Evolutionary conservation across 2,329 filamentous ascomycete genomes (phyloP).

Genomic region (Ophiocordyceps australis): DNA sequence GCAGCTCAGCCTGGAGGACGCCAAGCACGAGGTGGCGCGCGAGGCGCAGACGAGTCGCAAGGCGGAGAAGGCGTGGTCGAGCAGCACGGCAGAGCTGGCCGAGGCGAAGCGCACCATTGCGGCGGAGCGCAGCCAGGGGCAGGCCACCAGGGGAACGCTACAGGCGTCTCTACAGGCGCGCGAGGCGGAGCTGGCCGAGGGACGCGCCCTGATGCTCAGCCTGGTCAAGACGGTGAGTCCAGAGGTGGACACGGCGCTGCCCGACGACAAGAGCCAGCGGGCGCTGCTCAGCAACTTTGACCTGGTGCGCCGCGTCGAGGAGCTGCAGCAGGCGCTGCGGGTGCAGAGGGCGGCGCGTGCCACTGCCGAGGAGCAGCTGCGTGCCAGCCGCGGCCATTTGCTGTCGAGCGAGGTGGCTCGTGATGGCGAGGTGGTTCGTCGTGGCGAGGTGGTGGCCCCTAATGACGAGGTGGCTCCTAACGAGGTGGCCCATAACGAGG

Average conservation of each 20-base stretch:
- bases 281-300: constrained; percentile 61
- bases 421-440: constrained; percentile 51
- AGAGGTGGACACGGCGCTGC: constrained; percentile 44
- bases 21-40: constrained; percentile 78
- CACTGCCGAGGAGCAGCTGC: constrained; percentile 68
- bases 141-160: constrained; percentile 66
- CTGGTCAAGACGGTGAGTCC: constrained; percentile 81
- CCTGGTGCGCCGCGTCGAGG: constrained; percentile 70
- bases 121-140: constrained; percentile 73
- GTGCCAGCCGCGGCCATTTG: constrained; percentile 61
- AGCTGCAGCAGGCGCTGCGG: constrained; percentile 73
- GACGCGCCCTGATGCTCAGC: constrained; percentile 61
- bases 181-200: constrained; percentile 64
- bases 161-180: constrained; percentile 64
- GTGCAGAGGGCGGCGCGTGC: constrained; percentile 65
- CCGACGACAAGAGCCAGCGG: constrained; percentile 41
- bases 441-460: no score
- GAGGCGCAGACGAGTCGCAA: constrained; percentile 82
- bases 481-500: constrained; percentile 55
- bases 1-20: constrained; percentile 70
- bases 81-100: constrained; percentile 63
- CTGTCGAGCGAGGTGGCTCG: no score
- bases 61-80: constrained; percentile 75
- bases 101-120: constrained; percentile 83
- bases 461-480: constrained; percentile 81